Evolutionary conservation across 805 yeast species (phyloP), one percentile per base, ranked within the genome.

Genomic region (Alloascoidea africana): DNA sequence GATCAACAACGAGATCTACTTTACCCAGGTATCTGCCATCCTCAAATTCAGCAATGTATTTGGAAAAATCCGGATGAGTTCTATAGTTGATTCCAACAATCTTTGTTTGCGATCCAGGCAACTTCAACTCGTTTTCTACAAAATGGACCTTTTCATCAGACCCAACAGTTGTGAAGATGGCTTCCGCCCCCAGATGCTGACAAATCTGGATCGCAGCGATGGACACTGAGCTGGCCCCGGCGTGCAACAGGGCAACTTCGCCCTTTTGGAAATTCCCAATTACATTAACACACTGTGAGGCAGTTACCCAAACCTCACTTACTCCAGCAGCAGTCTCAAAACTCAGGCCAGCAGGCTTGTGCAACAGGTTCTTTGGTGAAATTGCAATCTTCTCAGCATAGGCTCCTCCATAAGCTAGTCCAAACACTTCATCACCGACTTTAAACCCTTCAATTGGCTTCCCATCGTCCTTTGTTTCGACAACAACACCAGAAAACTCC

Each of bases 301-400:
- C 65, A 4, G 59, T 49, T 30, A 55, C 47, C 65, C 65, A 60
- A 15, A 42, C 52, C 32, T 54, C 57, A 3, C 59, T 60, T 2
- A 59, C 39, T 0, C 53, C 46, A 2, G 62, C 59, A 2, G 59
- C 59, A 8, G 43, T 44, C 2, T 40, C 41, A 36, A 46, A 39
- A 5, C 47, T 33, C 34, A 59, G 15, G 1, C 33, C 36, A 16
- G 23, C 39, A 4, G 60, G 60, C 11, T 47, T 37, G 5, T 41
- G 43, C 14, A 46, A 36, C 30, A 59, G 39, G 6, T 51, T 47
- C 16, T 38, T 37, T 3, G 46, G 32, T 15, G 51, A 43, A 34
- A 58, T 53, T 2, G 44, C 50, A 13, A 58, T 52, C 34, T 46
- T 52, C 43, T 58, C 57, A 4, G 63, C 60, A 38, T 56, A 57